Base-by-base conservation (phyloP, 2,329 filamentous ascomycete genomes). In the Scedosporium apiospermum region DNA sequence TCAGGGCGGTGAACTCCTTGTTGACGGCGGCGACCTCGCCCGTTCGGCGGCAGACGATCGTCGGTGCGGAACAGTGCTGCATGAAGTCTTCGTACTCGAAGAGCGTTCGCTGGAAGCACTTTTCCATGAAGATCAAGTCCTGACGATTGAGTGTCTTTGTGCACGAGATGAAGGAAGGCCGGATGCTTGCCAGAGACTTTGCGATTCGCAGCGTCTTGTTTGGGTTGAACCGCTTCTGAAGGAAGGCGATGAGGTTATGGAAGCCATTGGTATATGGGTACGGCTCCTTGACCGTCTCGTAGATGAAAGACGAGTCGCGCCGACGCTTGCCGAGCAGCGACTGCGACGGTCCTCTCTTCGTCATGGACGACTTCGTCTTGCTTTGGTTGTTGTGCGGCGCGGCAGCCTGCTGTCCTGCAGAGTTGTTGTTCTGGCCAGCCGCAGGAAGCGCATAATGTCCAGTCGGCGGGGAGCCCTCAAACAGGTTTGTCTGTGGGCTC, bases 121-220 rank as follows among this genome's bases (percentile, higher is more conserved):
- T 96, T 74, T 99, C 95, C 89, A 96, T 96, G 73, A 98, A 97
- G 23, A 99, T 87, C 30, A 98, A 80, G 73, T 99, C 95, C 69
- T 95, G 88, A 18, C 88, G 82, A 66, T 91, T 93, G 65, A 98
- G 79, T n/a, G 91, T 92, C 69, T 90, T 90, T 21, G 91, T 96
- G 65, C 91, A 96, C 10, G 92, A 88, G 66, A 98, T 93, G 71
- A 99, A 95, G 0, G 92, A 95, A 1, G 95, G 93, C 6, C 95
- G 88, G 68, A 97, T 96, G 55, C 89, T 91, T 6, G 91, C 89
- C 61, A 99, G 82, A 0, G 93, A 89, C 75, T 93, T 91, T 64
- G 91, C 92, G 67, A 97, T 96, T 63, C 88, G 86, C 26, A 93
- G 75, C 0, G 89, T 88, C 75, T 93, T 93, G 66, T 86, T 87